Evolutionary conservation across 1,284 basidiomycete species (phyloP).

Genomic region (Irpex sp.): DNA sequence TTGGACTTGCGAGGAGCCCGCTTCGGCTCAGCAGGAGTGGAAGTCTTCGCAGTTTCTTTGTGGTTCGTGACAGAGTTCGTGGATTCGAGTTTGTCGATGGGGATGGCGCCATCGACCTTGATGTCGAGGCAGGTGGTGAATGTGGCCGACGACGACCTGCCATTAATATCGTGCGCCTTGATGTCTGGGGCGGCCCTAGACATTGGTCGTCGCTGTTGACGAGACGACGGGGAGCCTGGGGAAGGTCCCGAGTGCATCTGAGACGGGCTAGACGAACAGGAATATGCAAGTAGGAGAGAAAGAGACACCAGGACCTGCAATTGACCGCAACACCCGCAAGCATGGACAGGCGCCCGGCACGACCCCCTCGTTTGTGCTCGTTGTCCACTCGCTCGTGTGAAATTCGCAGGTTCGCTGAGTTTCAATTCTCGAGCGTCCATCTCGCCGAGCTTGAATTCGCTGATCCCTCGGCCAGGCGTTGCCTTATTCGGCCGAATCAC

Average conservation of each 20-base stretch:
- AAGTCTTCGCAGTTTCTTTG: slow-evolving; percentile 23
- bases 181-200: slow-evolving; percentile 41
- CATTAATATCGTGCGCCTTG: slow-evolving; percentile 36
- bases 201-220: slow-evolving; percentile 52
- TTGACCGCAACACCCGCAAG: slow-evolving; percentile 2
- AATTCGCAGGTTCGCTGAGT: slow-evolving; percentile 9
- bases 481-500: not conserved
- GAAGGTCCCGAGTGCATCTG: slow-evolving; percentile 42
- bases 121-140: slow-evolving; percentile 68
- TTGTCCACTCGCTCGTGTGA: slow-evolving; percentile 14
- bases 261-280: slow-evolving; percentile 7
- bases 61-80: slow-evolving; percentile 11
- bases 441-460: slow-evolving; percentile 9
- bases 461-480: not conserved
- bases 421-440: slow-evolving; percentile 1
- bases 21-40: slow-evolving; percentile 40
- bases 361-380: slow-evolving; percentile 13
- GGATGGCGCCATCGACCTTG: slow-evolving; percentile 58
- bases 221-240: slow-evolving; percentile 35
- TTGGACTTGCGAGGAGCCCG: slow-evolving; percentile 84
- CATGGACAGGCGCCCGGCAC: not conserved
- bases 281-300: slow-evolving; percentile 8
- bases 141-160: slow-evolving; percentile 36
- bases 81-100: slow-evolving; percentile 37
- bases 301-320: slow-evolving; percentile 15